Evolutionary conservation across 2,329 filamentous ascomycete genomes (phyloP).

Genomic region (Claviceps humidiphila): DNA sequence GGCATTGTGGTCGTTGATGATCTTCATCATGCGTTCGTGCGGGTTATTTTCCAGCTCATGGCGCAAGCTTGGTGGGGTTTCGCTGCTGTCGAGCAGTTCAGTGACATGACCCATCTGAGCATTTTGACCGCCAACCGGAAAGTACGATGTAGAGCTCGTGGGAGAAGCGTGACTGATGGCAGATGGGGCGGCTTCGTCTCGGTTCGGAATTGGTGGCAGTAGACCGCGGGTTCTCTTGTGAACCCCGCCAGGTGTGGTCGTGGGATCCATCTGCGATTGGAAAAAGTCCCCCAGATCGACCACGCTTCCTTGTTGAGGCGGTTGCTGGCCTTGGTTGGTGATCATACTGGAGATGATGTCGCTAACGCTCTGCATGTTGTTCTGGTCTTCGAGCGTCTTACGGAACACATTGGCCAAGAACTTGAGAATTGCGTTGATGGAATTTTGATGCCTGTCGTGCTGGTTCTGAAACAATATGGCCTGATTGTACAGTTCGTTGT

Average conservation of each 20-base stretch:
- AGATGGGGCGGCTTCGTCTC: conserved; percentile 15
- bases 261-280: conserved; percentile 29
- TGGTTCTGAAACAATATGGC: conserved; percentile 79
- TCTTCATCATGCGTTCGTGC: conserved; percentile 50
- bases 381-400: conserved; percentile 68
- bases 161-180: conserved; percentile 16
- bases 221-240: conserved; percentile 41
- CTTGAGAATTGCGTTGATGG: conserved; percentile 95
- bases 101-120: conserved; percentile 44
- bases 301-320: conserved; percentile 39
- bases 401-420: conserved; percentile 96
- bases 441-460: conserved; percentile 94
- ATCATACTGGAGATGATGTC: conserved; percentile 74
- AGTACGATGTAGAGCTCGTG: conserved; percentile 16
- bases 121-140: conserved; percentile 17
- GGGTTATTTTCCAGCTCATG: conserved; percentile 44
- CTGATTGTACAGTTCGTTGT: conserved; percentile 77
- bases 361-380: conserved; percentile 60
- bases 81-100: conserved; percentile 43
- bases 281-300: conserved; percentile 49
- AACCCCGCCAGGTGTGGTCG: conserved; percentile 25
- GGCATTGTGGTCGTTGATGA: conserved; percentile 52
- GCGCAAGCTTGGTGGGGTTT: conserved; percentile 37
- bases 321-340: conserved; percentile 36
- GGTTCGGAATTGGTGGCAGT: conserved; percentile 38